Conservation (phyloP, 768 basidiomycete species). For the Amanita subjunquillea region DNA sequence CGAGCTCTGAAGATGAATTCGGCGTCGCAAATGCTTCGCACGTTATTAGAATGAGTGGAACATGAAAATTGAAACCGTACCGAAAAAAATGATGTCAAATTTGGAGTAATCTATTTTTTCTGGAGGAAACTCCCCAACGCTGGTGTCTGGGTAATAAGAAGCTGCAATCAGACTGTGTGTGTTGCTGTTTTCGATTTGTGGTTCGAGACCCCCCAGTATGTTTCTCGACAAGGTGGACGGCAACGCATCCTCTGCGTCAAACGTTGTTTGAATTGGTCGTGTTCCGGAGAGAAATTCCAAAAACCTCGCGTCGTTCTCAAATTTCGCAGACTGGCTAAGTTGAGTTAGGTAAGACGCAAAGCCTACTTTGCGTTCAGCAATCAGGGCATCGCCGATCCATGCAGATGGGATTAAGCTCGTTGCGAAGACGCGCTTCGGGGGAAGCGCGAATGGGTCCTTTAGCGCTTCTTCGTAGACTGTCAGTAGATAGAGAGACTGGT, state of each 20-base stretch:
- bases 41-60: neutral
- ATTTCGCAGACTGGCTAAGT: conserved; percentile 9
- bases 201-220: too few relatives aligned
- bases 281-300: too few relatives aligned
- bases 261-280: too few relatives aligned
- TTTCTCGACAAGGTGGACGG: too few relatives aligned
- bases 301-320: too few relatives aligned
- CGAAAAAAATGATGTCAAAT: conserved; percentile 32
- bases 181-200: conserved; percentile 7
- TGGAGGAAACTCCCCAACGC: conserved; percentile 30
- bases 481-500: neutral
- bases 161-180: conserved; percentile 24
- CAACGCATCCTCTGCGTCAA: too few relatives aligned
- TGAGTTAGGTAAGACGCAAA: conserved; percentile 29
- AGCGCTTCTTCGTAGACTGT: conserved; percentile 30
- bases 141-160: conserved; percentile 41
- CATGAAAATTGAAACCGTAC: neutral
- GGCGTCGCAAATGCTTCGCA: conserved; percentile 58
- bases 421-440: conserved; percentile 40
- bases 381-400: conserved; percentile 43
- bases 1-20: conserved; percentile 41
- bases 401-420: conserved; percentile 39
- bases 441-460: conserved; percentile 28
- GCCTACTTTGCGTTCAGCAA: conserved; percentile 40
- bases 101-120: conserved; percentile 51